Conservation (phyloP, 257 asterid species). For the Salvia miltiorrhiza region DNA sequence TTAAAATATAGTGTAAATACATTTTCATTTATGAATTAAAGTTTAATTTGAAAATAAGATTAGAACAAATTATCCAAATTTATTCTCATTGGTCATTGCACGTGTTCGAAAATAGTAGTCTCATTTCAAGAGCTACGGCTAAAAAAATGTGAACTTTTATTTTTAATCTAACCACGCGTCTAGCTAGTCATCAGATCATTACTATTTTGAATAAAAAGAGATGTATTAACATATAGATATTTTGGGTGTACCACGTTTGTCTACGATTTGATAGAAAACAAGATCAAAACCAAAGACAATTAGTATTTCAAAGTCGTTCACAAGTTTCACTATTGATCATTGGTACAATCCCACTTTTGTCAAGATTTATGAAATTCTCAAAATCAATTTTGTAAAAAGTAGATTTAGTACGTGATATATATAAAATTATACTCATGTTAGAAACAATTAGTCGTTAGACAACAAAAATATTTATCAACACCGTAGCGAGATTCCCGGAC, state of each 20-base stretch:
- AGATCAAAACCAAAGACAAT: conserved; percentile 18
- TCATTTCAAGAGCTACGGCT: not conserved
- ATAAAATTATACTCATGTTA: not conserved
- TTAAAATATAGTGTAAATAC: no score
- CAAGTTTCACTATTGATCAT: conserved; percentile 20
- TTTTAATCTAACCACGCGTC: not conserved
- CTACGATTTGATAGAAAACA: conserved; percentile 7
- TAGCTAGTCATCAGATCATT: not conserved
- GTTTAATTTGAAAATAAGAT: not conserved
- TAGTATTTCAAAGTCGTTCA: conserved; percentile 25
- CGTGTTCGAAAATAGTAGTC: not conserved
- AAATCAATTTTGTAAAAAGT: not conserved
- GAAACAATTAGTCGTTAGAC: conserved; percentile 20
- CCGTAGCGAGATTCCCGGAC: conserved; percentile 79
- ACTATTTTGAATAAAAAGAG: not conserved
- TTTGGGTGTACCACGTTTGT: conserved; percentile 12
- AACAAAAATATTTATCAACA: conserved; percentile 44
- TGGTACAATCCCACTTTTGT: conserved; percentile 18
- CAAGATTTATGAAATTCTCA: conserved; percentile 7
- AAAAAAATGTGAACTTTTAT: not conserved
- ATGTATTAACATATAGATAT: not conserved
- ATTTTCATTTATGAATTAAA: no score
- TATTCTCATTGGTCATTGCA: not conserved
- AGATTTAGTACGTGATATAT: conserved; percentile 25
- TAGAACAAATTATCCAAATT: not conserved